Evolutionary conservation across 371 early-diverging fungal species (phyloP).

Genomic region (Rhizopus delemar): DNA sequence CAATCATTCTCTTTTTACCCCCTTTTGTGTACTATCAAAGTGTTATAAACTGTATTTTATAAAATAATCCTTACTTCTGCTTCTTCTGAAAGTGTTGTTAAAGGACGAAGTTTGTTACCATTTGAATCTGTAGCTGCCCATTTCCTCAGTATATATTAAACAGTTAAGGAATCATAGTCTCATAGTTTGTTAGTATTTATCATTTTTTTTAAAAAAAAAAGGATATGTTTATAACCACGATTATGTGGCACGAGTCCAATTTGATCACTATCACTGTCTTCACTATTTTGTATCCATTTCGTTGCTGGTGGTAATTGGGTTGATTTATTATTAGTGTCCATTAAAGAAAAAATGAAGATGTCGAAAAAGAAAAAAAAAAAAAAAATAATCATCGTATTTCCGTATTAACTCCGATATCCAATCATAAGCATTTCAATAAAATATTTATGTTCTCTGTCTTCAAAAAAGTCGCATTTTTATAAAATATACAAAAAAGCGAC

Average conservation of each 20-base stretch:
- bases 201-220: constrained; percentile 31
- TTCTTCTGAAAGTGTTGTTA: constrained; percentile 37
- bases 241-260: constrained; percentile 55
- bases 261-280: constrained; percentile 42
- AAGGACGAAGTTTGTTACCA: constrained; percentile 46
- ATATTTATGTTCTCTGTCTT: too few relatives aligned
- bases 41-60: neutral
- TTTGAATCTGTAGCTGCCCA: constrained; percentile 42
- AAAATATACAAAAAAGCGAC: too few relatives aligned
- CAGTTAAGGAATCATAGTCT: constrained; percentile 32
- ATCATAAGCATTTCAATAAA: neutral
- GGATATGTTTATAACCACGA: constrained; percentile 63
- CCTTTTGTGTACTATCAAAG: constrained; percentile 34
- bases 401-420: neutral
- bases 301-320: constrained; percentile 22
- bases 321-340: neutral
- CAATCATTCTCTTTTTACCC: constrained; percentile 41
- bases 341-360: too few relatives aligned
- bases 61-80: constrained; percentile 33
- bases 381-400: too few relatives aligned
- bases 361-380: neutral
- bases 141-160: constrained; percentile 39
- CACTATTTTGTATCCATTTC: constrained; percentile 33
- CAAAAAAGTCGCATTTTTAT: too few relatives aligned
- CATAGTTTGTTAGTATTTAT: neutral